Conservation (phyloP, 768 basidiomycete species). For the Cyathus striatus region DNA sequence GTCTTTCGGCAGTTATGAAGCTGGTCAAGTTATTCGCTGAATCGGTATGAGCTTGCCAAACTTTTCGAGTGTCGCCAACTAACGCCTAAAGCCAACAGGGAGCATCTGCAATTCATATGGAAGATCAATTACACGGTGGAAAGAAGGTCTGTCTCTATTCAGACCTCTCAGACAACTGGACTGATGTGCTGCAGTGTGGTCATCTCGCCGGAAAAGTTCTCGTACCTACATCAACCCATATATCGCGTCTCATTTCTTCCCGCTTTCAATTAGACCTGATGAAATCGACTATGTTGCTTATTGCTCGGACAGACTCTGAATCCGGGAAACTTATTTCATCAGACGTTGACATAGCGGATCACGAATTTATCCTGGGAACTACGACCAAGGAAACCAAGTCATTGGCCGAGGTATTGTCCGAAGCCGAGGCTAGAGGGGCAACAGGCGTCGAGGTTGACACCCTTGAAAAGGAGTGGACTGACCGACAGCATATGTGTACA, state of each 20-base stretch:
- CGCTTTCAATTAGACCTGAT: constrained; percentile 91
- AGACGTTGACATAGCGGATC: constrained; percentile 78
- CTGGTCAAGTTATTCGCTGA: constrained; percentile 93
- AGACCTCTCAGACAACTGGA: neutral
- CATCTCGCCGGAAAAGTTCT: constrained; percentile 91
- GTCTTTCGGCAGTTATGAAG: constrained; percentile 92
- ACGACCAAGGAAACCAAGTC: constrained; percentile 39
- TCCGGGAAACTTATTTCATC: constrained; percentile 81
- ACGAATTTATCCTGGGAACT: constrained; percentile 71
- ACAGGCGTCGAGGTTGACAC: constrained; percentile 65
- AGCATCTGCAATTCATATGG: constrained; percentile 85
- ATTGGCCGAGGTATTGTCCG: constrained; percentile 66
- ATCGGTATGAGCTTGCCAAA: constrained; percentile 41
- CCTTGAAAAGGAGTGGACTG: constrained; percentile 75
- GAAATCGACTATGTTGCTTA: constrained; percentile 81
- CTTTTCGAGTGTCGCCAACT: neutral
- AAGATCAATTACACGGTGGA: constrained; percentile 92
- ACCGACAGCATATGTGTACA: constrained; percentile 63
- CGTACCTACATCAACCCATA: constrained; percentile 84
- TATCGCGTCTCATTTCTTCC: constrained; percentile 78
- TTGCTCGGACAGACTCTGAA: constrained; percentile 91
- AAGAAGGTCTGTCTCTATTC: constrained; percentile 58
- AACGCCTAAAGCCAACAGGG: constrained; percentile 41
- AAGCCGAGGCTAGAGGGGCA: constrained; percentile 60
- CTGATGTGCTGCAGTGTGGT: constrained; percentile 50